A percentile compares a stretch with the other conserved stretches of the same genome.
phyloP scores from a whole-genome alignment of 176 grass and related monocot genomes.

The Eleusine indica region DNA sequence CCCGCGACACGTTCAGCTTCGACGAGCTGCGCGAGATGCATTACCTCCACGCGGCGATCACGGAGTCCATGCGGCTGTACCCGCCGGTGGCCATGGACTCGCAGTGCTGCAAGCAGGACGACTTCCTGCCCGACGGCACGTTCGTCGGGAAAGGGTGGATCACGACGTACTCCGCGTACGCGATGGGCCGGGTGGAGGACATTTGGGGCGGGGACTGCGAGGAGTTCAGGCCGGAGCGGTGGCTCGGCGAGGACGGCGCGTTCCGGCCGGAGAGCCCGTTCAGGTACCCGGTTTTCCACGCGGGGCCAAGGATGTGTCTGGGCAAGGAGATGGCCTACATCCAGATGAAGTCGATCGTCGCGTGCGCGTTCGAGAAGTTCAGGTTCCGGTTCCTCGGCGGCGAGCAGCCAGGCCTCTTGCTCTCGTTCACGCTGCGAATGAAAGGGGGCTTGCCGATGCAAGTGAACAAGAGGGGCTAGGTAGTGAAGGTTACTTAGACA shows the following conservation, averaged over 20 bases:
- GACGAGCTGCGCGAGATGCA: slow-evolving; percentile 45
- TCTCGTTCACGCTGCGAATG: background rate
- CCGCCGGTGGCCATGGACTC: slow-evolving; percentile 37
- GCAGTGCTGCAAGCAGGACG: slow-evolving; percentile 24
- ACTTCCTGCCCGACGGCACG: slow-evolving; percentile 40
- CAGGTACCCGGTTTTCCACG: slow-evolving; percentile 41
- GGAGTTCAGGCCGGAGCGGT: slow-evolving; percentile 44
- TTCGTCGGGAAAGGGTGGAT: slow-evolving; percentile 36
- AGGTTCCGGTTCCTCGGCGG: background rate
- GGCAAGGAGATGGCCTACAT: slow-evolving; percentile 49
- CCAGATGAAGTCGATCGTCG: background rate
- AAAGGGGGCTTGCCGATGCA: background rate
- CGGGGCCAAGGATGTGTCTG: slow-evolving; percentile 48
- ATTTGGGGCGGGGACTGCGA: slow-evolving; percentile 38
- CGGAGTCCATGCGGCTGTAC: slow-evolving; percentile 45
- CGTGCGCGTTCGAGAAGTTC: background rate
- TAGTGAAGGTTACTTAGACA: background rate
- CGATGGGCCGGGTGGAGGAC: slow-evolving; percentile 31
- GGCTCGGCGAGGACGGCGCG: slow-evolving; percentile 30
- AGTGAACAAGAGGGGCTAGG: background rate
- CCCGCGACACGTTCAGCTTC: background rate
- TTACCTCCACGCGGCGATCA: slow-evolving; percentile 44
- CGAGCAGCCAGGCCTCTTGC: background rate
- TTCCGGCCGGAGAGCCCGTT: slow-evolving; percentile 40
- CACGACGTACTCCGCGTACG: slow-evolving; percentile 31